A percentile compares a stretch with the other conserved stretches of the same genome.
Evolutionary conservation across 257 asterid species (phyloP).

Genomic region (Solanum gracilifrons): DNA sequence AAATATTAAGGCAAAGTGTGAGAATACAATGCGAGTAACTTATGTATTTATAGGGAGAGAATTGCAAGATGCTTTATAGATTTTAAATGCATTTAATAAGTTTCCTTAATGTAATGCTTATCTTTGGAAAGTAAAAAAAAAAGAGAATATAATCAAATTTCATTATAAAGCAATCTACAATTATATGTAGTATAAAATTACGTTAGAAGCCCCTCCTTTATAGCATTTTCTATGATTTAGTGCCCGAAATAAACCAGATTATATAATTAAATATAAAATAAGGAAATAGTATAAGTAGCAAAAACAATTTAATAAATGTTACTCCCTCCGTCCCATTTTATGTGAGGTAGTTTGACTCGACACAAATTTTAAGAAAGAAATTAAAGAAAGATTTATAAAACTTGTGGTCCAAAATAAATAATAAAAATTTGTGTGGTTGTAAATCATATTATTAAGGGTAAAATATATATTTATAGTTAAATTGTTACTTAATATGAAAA

Average conservation of each 20-base stretch:
- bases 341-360: not conserved
- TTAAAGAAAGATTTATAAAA: too few relatives aligned
- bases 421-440: not conserved
- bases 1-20: not conserved
- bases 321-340: too few relatives aligned
- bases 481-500: not conserved
- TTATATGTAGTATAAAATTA: not conserved
- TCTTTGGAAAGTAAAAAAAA: not conserved
- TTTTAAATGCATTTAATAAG: not conserved
- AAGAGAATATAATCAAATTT: not conserved
- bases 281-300: not conserved
- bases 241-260: not conserved
- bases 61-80: not conserved
- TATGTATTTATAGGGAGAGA: not conserved
- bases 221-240: not conserved
- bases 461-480: too few relatives aligned
- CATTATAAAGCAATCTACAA: not conserved
- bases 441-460: not conserved
- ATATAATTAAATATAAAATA: not conserved
- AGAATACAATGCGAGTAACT: not conserved
- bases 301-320: not conserved
- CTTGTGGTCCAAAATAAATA: not conserved
- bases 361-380: not conserved
- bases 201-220: not conserved
- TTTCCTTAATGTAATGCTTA: not conserved